Base-by-base conservation (phyloP, 148 eudicot genomes). In the Chenopodium berlandieri region DNA sequence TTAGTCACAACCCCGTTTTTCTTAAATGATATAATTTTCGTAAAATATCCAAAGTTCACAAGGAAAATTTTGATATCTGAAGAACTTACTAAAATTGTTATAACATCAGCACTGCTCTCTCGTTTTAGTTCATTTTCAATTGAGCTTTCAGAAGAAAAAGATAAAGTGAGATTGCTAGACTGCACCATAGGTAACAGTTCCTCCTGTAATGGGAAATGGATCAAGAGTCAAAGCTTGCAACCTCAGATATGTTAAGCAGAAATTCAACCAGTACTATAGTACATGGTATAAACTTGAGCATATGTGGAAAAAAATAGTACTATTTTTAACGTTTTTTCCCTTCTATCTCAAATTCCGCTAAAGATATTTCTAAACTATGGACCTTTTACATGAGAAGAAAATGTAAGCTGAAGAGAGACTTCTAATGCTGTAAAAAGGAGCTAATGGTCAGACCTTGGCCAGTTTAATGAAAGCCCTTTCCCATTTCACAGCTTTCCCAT, bases 391-490 rank as follows among this genome's bases (percentile, higher is more conserved):
- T 5, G 0, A 67, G 37, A 37, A 71, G 14, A 32, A 72, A 65
- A 65, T 9, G 13, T 11, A 73, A 22, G 23, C 13, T n/a, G 10
- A 48, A 73, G 32, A 46, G 50, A 40, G 50, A 13, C 14, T 20
- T 6, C 20, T 40, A 71, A 23, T 23, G 44, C 32, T 25, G 52
- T 9, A 16, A 9, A 34, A n/a, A 60, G 11, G 50, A 63, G 40
- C 27, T 67, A 76, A 44, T 50, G 20, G 48, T 22, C 73, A 77
- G 50, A 91, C 94, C 94, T 89, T 87, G 47, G 88, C 91, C 82
- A 91, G 88, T 80, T 90, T 89, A 73, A 91, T 81, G 85, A 91
- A 91, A 86, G 94, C 94, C 74, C 86, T 88, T 85, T 91, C 94
- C 94, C 94, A 91, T 75, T 86, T 91, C 77, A 90, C 89, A 75